These are phyloP conservation scores for Fraxinus sp. DNA, from an alignment of 305 asterid genomes.

Conservation along the genomic window DNA sequence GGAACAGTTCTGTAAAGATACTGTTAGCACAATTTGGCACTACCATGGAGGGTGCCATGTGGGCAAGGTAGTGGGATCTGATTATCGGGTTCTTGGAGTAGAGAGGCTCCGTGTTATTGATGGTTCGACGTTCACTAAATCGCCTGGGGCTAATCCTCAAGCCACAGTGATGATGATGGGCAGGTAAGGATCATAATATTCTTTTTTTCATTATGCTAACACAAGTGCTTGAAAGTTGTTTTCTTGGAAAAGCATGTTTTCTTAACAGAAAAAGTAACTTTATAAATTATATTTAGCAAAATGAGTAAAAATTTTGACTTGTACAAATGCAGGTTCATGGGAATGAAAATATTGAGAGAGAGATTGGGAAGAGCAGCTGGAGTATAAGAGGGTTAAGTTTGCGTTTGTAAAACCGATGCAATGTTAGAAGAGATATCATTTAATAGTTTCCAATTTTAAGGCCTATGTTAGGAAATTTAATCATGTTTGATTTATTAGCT, in stretches of 20 bases:
- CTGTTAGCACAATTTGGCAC: constrained; percentile 31
- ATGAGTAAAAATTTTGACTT: not conserved
- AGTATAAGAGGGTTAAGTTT: constrained; percentile 22
- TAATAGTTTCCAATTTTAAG: no score
- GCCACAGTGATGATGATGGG: constrained; percentile 96
- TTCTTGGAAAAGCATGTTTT: not conserved
- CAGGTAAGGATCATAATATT: constrained; percentile 43
- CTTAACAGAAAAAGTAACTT: not conserved
- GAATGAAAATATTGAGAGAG: constrained; percentile 76
- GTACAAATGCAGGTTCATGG: constrained; percentile 68
- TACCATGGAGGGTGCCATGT: constrained; percentile 37
- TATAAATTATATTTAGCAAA: not conserved
- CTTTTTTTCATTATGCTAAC: not conserved
- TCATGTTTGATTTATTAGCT: no score
- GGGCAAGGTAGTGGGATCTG: constrained; percentile 26
- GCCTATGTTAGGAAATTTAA: no score
- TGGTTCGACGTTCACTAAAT: constrained; percentile 20
- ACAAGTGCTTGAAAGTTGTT: not conserved
- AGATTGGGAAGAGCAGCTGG: constrained; percentile 64
- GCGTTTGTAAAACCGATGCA: not conserved
- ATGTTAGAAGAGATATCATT: no score
- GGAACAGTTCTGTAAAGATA: constrained; percentile 66
- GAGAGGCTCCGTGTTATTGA: constrained; percentile 15
- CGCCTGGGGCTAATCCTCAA: constrained; percentile 89
- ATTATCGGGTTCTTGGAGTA: constrained; percentile 27